Conservation (phyloP, 371 early-diverging fungal species). For the Actinomucor elegans region DNA sequence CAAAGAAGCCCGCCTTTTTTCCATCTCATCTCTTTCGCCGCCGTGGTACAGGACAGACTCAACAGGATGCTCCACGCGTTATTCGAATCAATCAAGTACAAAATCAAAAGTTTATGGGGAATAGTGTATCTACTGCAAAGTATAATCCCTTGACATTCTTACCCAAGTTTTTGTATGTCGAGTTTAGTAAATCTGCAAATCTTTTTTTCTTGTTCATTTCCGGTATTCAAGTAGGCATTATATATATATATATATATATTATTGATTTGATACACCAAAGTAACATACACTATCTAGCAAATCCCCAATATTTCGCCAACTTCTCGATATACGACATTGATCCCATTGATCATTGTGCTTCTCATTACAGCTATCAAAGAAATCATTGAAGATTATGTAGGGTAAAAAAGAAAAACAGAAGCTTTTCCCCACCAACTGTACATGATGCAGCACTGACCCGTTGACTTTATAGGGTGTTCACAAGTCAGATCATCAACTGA, state of each 20-base stretch:
- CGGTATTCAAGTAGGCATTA: slow-evolving; percentile 64
- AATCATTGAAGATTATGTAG: slow-evolving; percentile 91
- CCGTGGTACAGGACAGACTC: neutral
- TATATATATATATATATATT: neutral
- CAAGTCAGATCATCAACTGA: slow-evolving; percentile 74
- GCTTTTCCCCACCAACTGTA: neutral
- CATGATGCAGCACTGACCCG: neutral
- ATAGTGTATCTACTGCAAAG: slow-evolving; percentile 79
- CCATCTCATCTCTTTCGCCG: neutral
- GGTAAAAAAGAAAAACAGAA: slow-evolving; percentile 14
- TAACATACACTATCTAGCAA: slow-evolving; percentile 54
- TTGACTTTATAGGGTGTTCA: slow-evolving; percentile 52
- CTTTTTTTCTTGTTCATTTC: slow-evolving; percentile 88
- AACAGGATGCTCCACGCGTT: slow-evolving; percentile 49
- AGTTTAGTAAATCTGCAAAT: slow-evolving; percentile 89
- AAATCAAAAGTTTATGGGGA: slow-evolving; percentile 71
- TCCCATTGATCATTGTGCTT: slow-evolving; percentile 91
- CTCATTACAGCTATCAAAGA: slow-evolving; percentile 96
- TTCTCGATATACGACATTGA: slow-evolving; percentile 84
- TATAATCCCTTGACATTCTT: slow-evolving; percentile 83
- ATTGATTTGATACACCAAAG: neutral
- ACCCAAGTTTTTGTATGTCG: slow-evolving; percentile 85
- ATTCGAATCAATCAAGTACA: slow-evolving; percentile 74
- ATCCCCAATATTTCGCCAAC: slow-evolving; percentile 85
- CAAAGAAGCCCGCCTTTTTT: neutral